A percentile compares a stretch with the other conserved stretches of the same genome.
phyloP scores from a whole-genome alignment of 331 rosid species.

The Acacia pycnantha region DNA sequence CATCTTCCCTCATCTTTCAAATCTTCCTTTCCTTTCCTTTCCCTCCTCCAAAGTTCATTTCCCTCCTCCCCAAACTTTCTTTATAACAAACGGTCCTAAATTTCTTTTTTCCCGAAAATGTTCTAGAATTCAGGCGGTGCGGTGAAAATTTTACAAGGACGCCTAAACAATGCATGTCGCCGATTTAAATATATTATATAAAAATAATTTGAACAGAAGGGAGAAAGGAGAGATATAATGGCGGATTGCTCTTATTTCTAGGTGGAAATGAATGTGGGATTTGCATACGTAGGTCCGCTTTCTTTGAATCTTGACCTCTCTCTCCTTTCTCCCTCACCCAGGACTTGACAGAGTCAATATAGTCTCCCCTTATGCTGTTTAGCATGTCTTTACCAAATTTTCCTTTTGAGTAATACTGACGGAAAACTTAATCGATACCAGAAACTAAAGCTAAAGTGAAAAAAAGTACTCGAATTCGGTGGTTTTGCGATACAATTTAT shows the following conservation, averaged over 20 bases:
- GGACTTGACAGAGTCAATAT: neutral
- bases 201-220: neutral
- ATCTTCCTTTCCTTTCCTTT: too few species aligned
- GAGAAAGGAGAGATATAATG: neutral
- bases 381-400: neutral
- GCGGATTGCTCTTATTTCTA: neutral
- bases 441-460: neutral
- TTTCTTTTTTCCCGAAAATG: too few species aligned
- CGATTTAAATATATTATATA: neutral
- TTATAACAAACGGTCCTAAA: too few species aligned
- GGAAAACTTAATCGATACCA: neutral
- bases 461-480: constrained; percentile 19
- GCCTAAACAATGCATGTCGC: neutral
- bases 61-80: too few species aligned
- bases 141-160: too few species aligned
- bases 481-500: constrained; percentile 4
- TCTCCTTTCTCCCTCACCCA: neutral
- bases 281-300: constrained; percentile 34
- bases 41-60: too few species aligned
- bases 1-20: too few species aligned
- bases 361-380: neutral
- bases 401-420: neutral
- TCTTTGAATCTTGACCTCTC: constrained; percentile 39
- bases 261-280: constrained; percentile 9
- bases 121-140: too few species aligned